phyloP scores from a whole-genome alignment of 352 stramenopile species.

The Globisporangium abappressorium region DNA sequence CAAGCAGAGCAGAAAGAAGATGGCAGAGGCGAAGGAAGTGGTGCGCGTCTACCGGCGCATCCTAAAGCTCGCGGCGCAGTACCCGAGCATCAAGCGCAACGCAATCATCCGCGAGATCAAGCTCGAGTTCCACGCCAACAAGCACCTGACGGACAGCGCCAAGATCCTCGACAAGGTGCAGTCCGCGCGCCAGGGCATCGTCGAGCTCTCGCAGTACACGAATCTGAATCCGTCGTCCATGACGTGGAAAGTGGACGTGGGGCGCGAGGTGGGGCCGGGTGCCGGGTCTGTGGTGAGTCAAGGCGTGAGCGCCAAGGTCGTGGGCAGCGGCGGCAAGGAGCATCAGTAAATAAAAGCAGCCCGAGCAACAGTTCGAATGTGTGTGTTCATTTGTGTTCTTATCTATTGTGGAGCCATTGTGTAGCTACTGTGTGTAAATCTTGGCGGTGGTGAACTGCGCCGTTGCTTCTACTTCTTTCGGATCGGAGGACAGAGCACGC shows the following conservation, averaged over 20 bases:
- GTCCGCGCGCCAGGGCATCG: conserved; percentile 64
- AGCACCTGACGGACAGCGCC: conserved; percentile 52
- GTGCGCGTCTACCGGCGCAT: conserved; percentile 79
- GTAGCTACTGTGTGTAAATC: background rate
- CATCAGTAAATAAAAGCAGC: conserved; percentile 2
- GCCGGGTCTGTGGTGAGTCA: conserved; percentile 12
- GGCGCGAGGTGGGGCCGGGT: conserved; percentile 37
- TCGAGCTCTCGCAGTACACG: conserved; percentile 77
- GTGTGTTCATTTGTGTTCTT: background rate
- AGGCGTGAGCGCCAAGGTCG: conserved; percentile 42
- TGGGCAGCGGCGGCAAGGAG: conserved; percentile 26
- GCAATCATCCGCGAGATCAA: conserved; percentile 84
- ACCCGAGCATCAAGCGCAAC: conserved; percentile 83
- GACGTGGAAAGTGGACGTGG: conserved; percentile 75
- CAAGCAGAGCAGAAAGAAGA: background rate
- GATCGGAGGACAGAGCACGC: conserved; percentile 34
- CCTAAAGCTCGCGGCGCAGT: conserved; percentile 79
- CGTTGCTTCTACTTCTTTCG: conserved; percentile 7
- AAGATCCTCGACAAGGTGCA: conserved; percentile 67
- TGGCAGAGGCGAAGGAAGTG: conserved; percentile 54
- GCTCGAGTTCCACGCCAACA: conserved; percentile 79
- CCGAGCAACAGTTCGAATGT: background rate
- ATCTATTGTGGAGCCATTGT: background rate
- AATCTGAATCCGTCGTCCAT: conserved; percentile 50
- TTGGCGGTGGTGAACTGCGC: background rate